Conservation (phyloP, 345 rosid genomes). For the Passiflora organensis region DNA sequence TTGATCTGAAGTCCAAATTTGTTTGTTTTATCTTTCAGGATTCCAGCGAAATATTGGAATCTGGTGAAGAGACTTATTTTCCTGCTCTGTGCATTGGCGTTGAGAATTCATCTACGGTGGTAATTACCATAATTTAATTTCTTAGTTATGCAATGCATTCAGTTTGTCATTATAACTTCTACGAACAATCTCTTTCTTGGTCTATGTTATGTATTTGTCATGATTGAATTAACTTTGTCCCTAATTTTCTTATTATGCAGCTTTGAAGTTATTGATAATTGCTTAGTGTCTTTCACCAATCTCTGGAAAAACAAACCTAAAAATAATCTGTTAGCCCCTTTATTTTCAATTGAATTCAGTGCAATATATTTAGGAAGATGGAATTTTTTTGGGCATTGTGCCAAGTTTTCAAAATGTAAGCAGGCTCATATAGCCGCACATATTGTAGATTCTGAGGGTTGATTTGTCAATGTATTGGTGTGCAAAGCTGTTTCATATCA, state of each 20-base stretch:
- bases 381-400: too few relatives aligned
- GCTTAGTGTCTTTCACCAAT: too few relatives aligned
- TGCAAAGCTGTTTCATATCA: too few relatives aligned
- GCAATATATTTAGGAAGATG: too few relatives aligned
- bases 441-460: too few relatives aligned
- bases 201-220: background rate
- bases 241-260: background rate
- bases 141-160: conserved; percentile 5
- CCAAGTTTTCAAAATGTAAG: too few relatives aligned
- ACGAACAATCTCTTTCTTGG: background rate
- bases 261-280: background rate
- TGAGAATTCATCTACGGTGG: conserved; percentile 67
- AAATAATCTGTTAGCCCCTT: too few relatives aligned
- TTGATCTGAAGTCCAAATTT: background rate
- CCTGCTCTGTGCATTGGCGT: conserved; percentile 70
- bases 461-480: too few relatives aligned
- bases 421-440: too few relatives aligned
- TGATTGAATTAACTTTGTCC: background rate
- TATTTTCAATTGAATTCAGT: too few relatives aligned
- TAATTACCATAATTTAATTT: conserved; percentile 30
- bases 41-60: conserved; percentile 48
- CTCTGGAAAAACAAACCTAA: too few relatives aligned
- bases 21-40: conserved; percentile 40
- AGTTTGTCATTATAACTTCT: background rate
- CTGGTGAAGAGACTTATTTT: conserved; percentile 84